These are phyloP conservation scores for Dillenia suffruticosa DNA, from an alignment of 164 flowering plant genomes.

Conservation along the genomic window DNA sequence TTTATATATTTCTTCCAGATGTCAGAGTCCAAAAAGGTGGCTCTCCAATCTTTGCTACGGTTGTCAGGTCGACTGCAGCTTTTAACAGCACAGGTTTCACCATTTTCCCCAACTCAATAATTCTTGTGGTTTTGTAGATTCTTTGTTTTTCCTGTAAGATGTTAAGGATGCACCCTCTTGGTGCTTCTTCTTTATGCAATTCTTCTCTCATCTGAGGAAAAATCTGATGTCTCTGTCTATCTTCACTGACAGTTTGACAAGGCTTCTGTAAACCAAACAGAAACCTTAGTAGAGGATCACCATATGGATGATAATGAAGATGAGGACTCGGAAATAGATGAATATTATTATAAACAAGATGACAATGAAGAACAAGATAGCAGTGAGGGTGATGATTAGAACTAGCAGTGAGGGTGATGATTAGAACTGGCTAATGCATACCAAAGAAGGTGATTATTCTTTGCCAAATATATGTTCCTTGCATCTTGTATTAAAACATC, in stretches of 20 bases:
- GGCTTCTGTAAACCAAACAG: slow-evolving; percentile 31
- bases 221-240: background rate
- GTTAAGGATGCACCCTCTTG: too few relatives aligned
- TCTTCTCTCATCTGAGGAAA: too few relatives aligned
- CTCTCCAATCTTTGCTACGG: slow-evolving; percentile 57
- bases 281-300: slow-evolving; percentile 13
- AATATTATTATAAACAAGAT: slow-evolving; percentile 45
- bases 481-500: too few relatives aligned
- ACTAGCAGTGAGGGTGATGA: slow-evolving; percentile 38
- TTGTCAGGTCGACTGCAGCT: slow-evolving; percentile 84
- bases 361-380: slow-evolving; percentile 53
- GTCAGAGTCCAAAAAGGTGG: slow-evolving; percentile 44
- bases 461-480: background rate
- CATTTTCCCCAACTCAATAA: background rate
- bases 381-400: slow-evolving; percentile 41
- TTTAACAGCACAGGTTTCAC: slow-evolving; percentile 64
- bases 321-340: slow-evolving; percentile 56
- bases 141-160: background rate
- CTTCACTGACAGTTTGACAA: slow-evolving; percentile 48
- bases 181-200: too few relatives aligned
- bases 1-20: slow-evolving; percentile 38
- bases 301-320: slow-evolving; percentile 42
- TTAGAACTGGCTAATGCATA: background rate
- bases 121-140: background rate
- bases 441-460: slow-evolving; percentile 3